Conservation (phyloP, 75 land plant genomes). For the Isoetes taiwanensis region DNA sequence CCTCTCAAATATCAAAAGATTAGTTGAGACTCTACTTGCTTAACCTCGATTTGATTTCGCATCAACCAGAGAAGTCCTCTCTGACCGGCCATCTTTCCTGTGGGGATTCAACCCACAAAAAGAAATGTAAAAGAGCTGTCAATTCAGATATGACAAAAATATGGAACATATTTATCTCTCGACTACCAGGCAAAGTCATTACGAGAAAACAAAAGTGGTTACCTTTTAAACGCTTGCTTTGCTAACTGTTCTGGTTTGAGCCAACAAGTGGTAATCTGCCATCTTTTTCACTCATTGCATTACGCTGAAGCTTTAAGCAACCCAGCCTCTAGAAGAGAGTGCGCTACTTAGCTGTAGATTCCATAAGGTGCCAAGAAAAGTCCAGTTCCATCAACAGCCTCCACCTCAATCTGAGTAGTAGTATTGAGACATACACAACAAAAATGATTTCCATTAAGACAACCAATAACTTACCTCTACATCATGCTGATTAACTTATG, state of each 20-base stretch:
- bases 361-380: slow-evolving; percentile 85
- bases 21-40: slow-evolving; percentile 37
- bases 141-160: not conserved
- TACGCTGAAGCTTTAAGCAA: slow-evolving; percentile 75
- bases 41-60: slow-evolving; percentile 44
- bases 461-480: slow-evolving; percentile 59
- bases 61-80: slow-evolving; percentile 28
- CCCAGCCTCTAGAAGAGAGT: slow-evolving; percentile 70
- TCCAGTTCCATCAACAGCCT: slow-evolving; percentile 90
- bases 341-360: slow-evolving; percentile 64
- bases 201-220: not conserved
- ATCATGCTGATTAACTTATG: slow-evolving; percentile 75
- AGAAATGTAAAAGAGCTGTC: not conserved
- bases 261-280: slow-evolving; percentile 59
- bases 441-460: not conserved
- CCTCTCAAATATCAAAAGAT: not conserved
- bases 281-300: slow-evolving; percentile 66
- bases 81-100: slow-evolving; percentile 75
- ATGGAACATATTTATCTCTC: not conserved
- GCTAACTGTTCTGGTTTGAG: slow-evolving; percentile 82
- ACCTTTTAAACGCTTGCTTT: slow-evolving; percentile 66
- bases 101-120: slow-evolving; percentile 60
- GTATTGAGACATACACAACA: not conserved
- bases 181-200: not conserved
- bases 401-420: slow-evolving; percentile 67